These are phyloP conservation scores for Eucalyptus urophylla DNA, from an alignment of 345 rosid species.

Conservation along the genomic window DNA sequence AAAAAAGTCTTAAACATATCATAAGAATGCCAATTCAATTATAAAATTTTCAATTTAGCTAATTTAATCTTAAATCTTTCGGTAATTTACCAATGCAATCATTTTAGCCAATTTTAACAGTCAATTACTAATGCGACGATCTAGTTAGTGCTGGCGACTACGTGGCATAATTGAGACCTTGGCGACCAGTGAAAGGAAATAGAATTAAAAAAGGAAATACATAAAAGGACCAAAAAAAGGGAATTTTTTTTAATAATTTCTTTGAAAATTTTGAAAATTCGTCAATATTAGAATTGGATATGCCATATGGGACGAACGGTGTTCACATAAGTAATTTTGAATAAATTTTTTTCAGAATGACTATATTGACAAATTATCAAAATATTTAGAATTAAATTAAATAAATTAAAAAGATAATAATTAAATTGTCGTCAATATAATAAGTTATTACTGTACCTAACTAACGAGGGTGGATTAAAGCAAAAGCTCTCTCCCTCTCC, in stretches of 20 bases:
- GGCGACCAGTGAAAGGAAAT: neutral
- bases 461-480: no score
- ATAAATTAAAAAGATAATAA: no score
- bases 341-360: accelerated
- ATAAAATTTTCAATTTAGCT: no score
- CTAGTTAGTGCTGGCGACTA: accelerated
- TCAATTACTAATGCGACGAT: accelerated
- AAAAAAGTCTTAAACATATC: no score
- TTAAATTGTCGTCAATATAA: accelerated
- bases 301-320: accelerated
- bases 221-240: neutral
- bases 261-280: neutral
- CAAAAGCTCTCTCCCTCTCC: neutral
- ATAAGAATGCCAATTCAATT: accelerated
- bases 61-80: no score
- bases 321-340: neutral
- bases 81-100: no score
- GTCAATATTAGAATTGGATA: accelerated
- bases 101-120: accelerated
- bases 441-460: no score
- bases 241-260: neutral
- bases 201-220: no score
- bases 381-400: neutral
- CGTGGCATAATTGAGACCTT: neutral
- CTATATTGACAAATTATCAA: neutral